phyloP scores from a whole-genome alignment of 2,329 filamentous ascomycete species.

The Hypoxylon sp. region DNA sequence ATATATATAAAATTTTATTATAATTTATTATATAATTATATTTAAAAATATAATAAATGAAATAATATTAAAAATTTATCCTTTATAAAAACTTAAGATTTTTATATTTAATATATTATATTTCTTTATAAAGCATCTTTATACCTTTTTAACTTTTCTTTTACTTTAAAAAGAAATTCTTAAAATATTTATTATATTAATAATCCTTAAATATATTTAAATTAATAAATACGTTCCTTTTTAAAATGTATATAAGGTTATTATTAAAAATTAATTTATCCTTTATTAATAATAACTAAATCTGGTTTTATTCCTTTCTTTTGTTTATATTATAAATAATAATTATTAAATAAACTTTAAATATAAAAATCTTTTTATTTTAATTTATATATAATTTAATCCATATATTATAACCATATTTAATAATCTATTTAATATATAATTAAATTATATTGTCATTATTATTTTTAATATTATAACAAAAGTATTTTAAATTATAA shows the following conservation, averaged over 20 bases:
- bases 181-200: no score
- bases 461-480: neutral
- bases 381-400: neutral
- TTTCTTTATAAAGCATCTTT: neutral
- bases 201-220: neutral
- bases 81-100: neutral
- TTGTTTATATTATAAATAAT: neutral
- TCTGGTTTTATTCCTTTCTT: no score
- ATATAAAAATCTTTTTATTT: neutral
- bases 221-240: neutral
- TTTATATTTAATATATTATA: neutral
- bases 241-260: neutral
- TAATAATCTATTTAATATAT: neutral
- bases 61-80: constrained; percentile 2
- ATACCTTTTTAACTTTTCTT: neutral
- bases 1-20: neutral
- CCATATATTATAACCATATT: neutral
- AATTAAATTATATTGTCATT: neutral
- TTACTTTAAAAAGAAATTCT: no score
- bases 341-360: neutral
- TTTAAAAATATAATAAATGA: neutral
- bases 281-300: neutral
- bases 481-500: neutral
- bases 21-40: neutral
- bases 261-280: neutral